Evolutionary conservation across 2,329 filamentous ascomycete species (phyloP).

Genomic region (Penicillium frequentans): DNA sequence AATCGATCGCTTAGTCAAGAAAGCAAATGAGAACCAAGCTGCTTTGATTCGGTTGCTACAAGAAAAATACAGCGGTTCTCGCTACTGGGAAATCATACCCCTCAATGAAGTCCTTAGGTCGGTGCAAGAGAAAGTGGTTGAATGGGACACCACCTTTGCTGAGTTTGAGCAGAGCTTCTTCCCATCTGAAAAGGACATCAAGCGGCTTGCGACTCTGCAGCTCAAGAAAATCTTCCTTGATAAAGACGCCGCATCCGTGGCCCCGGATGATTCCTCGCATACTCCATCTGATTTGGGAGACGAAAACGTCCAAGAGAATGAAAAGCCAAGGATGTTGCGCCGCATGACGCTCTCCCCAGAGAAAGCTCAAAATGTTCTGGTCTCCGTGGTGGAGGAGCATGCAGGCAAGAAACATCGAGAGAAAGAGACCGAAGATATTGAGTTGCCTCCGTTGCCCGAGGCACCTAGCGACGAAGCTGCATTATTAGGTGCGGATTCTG

Average conservation of each 20-base stretch:
- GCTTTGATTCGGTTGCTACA: slow-evolving; percentile 75
- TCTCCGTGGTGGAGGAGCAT: slow-evolving; percentile 66
- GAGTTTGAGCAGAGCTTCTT: slow-evolving; percentile 93
- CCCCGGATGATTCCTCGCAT: slow-evolving; percentile 64
- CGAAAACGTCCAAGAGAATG: slow-evolving; percentile 28
- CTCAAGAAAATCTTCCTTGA: slow-evolving; percentile 94
- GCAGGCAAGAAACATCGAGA: slow-evolving; percentile 39
- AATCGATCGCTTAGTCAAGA: slow-evolving; percentile 74
- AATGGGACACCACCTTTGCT: slow-evolving; percentile 88
- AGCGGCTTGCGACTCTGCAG: slow-evolving; percentile 86
- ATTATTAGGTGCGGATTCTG: slow-evolving; percentile 15
- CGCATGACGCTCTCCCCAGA: slow-evolving; percentile 57
- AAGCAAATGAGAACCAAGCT: slow-evolving; percentile 79
- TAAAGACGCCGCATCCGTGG: slow-evolving; percentile 71
- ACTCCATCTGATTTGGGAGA: slow-evolving; percentile 40
- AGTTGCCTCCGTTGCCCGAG: slow-evolving; percentile 13
- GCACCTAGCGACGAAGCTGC: slow-evolving; percentile 23
- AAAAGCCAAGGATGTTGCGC: slow-evolving; percentile 35
- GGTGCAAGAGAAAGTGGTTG: slow-evolving; percentile 87
- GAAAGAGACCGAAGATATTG: slow-evolving; percentile 8
- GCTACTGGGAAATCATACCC: slow-evolving; percentile 95
- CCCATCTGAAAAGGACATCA: slow-evolving; percentile 91
- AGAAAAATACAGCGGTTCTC: slow-evolving; percentile 86
- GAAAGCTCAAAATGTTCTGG: slow-evolving; percentile 63
- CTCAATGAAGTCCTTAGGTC: slow-evolving; percentile 85